These are phyloP conservation scores for Tuber indicum DNA, from an alignment of 495 filamentous ascomycete genomes.

Conservation along the genomic window DNA sequence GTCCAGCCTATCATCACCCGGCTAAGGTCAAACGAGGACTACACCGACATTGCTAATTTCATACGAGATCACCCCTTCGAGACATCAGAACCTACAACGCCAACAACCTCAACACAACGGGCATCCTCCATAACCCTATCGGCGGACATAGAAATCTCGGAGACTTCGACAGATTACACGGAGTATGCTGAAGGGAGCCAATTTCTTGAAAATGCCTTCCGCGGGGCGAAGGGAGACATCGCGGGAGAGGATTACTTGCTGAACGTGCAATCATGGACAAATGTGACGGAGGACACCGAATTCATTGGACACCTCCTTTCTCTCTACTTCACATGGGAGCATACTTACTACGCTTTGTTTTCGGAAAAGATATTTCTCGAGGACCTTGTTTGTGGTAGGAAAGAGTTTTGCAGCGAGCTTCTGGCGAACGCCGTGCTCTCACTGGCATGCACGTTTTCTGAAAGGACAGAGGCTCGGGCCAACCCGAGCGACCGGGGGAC, in stretches of 20 bases:
- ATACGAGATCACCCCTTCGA: slow-evolving; percentile 28
- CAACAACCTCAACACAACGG: neutral
- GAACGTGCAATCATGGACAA: slow-evolving; percentile 51
- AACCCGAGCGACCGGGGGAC: slow-evolving; percentile 57
- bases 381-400: slow-evolving; percentile 53
- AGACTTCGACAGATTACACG: neutral
- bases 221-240: neutral
- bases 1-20: slow-evolving; percentile 28
- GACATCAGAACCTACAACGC: neutral
- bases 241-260: neutral
- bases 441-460: slow-evolving; percentile 65
- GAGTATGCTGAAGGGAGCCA: neutral
- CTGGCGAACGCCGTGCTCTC: slow-evolving; percentile 68
- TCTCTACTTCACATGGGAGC: slow-evolving; percentile 73
- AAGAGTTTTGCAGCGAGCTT: slow-evolving; percentile 61
- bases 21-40: slow-evolving; percentile 27
- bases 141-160: neutral
- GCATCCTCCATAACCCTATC: neutral
- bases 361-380: slow-evolving; percentile 63
- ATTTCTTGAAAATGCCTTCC: neutral
- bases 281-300: slow-evolving; percentile 50
- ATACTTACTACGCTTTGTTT: slow-evolving; percentile 63
- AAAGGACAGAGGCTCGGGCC: slow-evolving; percentile 55
- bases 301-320: slow-evolving; percentile 58
- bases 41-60: slow-evolving; percentile 29